phyloP scores from a whole-genome alignment of 371 early-diverging fungal genomes.

The Funneliformis caledonium region DNA sequence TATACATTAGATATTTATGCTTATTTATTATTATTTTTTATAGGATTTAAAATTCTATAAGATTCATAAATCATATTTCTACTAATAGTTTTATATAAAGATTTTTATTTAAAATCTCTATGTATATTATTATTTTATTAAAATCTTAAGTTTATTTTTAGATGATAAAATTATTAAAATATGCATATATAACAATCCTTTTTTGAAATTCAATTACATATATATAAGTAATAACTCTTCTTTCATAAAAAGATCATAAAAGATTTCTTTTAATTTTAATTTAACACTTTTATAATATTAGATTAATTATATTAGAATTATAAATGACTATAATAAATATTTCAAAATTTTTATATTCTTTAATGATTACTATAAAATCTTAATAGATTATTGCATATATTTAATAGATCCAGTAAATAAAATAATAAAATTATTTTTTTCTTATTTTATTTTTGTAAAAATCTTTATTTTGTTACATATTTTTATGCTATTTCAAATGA shows the following conservation, averaged over 20 bases:
- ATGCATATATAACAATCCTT: conserved; percentile 40
- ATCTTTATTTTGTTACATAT: too few relatives aligned
- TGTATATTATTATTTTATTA: conserved; percentile 36
- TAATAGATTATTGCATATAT: neutral
- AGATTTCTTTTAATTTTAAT: neutral
- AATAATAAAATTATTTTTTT: neutral
- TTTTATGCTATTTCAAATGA: neutral
- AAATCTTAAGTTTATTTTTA: conserved; percentile 28
- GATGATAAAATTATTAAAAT: neutral
- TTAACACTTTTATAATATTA: neutral
- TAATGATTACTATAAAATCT: neutral
- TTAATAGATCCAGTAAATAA: neutral
- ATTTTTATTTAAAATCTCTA: conserved; percentile 44
- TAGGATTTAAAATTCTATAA: conserved; percentile 41
- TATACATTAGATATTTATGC: conserved; percentile 40
- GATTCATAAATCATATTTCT: conserved; percentile 50
- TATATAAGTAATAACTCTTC: conserved; percentile 33
- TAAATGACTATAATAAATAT: neutral
- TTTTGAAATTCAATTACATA: conserved; percentile 48
- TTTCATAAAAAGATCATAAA: neutral
- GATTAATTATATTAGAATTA: neutral
- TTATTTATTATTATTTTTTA: conserved; percentile 27
- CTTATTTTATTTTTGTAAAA: neutral
- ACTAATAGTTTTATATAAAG: conserved; percentile 42
- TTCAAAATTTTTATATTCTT: neutral